These are phyloP conservation scores for Phoenix dactylifera DNA, from an alignment of 176 grass and related monocot species.

Conservation along the genomic window DNA sequence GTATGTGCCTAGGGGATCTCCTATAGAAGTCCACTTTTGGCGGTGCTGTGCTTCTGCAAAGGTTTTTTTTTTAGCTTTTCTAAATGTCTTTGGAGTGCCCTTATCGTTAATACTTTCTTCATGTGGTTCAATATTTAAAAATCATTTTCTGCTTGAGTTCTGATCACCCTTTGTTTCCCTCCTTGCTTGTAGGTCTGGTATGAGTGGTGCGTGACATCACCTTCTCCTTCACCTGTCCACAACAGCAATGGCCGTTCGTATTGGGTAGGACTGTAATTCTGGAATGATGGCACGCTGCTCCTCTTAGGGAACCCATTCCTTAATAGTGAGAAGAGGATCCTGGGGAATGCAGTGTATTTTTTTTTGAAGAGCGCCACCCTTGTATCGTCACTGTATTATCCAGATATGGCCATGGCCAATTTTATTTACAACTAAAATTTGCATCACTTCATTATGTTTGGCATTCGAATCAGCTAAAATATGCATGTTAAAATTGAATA, in stretches of 20 bases:
- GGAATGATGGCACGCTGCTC: no score
- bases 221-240: conserved; percentile 63
- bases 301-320: no score
- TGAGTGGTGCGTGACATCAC: conserved; percentile 69
- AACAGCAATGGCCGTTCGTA: conserved; percentile 91
- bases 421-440: no score
- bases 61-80: conserved; percentile 25
- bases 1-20: conserved; percentile 33
- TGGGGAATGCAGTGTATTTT: no score
- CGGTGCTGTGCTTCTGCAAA: conserved; percentile 66
- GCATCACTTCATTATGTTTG: no score
- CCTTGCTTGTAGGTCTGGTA: conserved; percentile 71
- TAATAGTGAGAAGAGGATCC: no score
- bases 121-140: neutral
- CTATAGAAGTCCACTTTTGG: conserved; percentile 91
- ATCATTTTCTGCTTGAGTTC: neutral
- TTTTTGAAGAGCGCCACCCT: no score
- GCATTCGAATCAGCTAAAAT: no score
- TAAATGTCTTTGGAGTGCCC: neutral
- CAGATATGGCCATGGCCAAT: no score
- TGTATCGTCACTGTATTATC: no score
- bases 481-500: no score
- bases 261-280: conserved; percentile 73
- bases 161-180: neutral
- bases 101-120: no score